Evolutionary conservation across 2,329 filamentous ascomycete genomes (phyloP), one percentile per base, ranked within the genome.

Genomic region (Fusarium sp.): DNA sequence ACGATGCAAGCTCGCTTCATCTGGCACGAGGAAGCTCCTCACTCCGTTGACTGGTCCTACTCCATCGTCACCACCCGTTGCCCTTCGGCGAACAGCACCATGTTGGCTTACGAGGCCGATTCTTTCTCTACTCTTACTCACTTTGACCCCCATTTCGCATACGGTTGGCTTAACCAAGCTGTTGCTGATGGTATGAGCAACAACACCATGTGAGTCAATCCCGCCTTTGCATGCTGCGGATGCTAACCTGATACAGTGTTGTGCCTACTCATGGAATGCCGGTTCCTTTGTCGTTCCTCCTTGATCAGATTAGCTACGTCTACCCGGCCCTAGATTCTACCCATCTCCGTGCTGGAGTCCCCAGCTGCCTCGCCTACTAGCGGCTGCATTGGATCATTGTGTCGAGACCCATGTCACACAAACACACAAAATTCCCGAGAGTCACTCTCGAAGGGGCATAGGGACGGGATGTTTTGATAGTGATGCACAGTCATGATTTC

Each of bases 191-290:
- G 55, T 6, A 58, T 58, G 55, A 38, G 55, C 14, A 27, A 40
- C 16, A 29, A 58, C 17, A 58, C 55, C 16, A 58, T 38, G 55
- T 58, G 0, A 58, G 35, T 29, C 4, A 38, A 17, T 1, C 12
- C 31, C 4, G 8, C 12, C 12, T 0, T 33, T 53, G 5, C 12
- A 36, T 11, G 11, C 20, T 38, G 1, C 10, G 16, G 33, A 24
- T 38, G 1, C 33, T 58, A 20, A 58, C 10, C 6, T 36, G 2
- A 7, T 2, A 40, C 5, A 58, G 55, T 5, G 22, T 58, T 4
- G 55, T 58, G 10, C 55, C 55, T 29, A 58, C 55, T 6, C 55
- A 58, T 16, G 55, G 55, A 29, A 38, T 38, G 33, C 55, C 55
- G 4, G 55, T 58, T 58, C 55, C 55, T 0, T 20, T 58, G 35